phyloP scores from a whole-genome alignment of 2,329 filamentous ascomycete species.

The Nothopassalora personata region DNA sequence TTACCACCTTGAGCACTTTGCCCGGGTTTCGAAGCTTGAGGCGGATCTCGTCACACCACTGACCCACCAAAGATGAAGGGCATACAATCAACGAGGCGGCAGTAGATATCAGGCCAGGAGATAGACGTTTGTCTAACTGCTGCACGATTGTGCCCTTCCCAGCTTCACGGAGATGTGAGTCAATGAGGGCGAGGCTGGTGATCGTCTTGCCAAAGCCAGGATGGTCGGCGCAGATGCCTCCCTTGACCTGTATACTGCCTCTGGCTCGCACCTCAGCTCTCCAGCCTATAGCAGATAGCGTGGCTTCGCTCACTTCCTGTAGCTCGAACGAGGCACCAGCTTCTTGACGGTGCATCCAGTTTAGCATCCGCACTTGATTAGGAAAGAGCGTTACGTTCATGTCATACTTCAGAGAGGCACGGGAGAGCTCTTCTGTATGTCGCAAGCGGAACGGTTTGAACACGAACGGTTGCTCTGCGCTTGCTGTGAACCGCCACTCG shows the following conservation, averaged over 20 bases:
- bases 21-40: slow-evolving; percentile 35
- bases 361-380: slow-evolving; percentile 52
- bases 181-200: slow-evolving; percentile 53
- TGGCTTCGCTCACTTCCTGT: slow-evolving; percentile 54
- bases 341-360: slow-evolving; percentile 58
- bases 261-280: slow-evolving; percentile 52
- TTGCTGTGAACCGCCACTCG: slow-evolving; percentile 26
- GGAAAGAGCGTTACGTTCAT: slow-evolving; percentile 41
- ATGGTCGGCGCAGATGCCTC: slow-evolving; percentile 59
- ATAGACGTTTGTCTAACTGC: slow-evolving; percentile 4
- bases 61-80: slow-evolving; percentile 49
- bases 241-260: slow-evolving; percentile 41
- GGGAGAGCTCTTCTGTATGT: slow-evolving; percentile 2
- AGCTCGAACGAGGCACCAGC: slow-evolving; percentile 42
- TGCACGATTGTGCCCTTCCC: background rate
- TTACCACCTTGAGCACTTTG: slow-evolving; percentile 42
- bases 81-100: slow-evolving; percentile 58
- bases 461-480: background rate
- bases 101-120: slow-evolving; percentile 37
- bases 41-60: slow-evolving; percentile 54
- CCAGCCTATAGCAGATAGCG: slow-evolving; percentile 45
- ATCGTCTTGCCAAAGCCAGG: slow-evolving; percentile 65
- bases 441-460: slow-evolving; percentile 21
- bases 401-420: slow-evolving; percentile 4
- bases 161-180: slow-evolving; percentile 37